Conservation (phyloP, 306 rosid genomes). For the Lathyrus tuberosus region DNA sequence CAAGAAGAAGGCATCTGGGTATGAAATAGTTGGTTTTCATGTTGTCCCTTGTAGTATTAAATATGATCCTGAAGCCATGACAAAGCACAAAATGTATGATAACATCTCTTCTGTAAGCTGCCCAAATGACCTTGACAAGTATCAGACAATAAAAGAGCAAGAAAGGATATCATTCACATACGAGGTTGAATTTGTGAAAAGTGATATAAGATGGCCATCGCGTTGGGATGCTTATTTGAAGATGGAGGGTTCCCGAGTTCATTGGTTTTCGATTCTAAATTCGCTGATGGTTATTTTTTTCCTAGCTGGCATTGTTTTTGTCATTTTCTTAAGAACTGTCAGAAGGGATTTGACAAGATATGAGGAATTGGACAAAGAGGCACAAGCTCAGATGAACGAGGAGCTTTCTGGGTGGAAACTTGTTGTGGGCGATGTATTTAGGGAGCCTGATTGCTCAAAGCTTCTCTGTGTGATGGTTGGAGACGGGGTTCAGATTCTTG, state of each 20-base stretch:
- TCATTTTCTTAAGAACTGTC: slow-evolving; percentile 82
- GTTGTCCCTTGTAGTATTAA: slow-evolving; percentile 77
- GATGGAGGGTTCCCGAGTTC: slow-evolving; percentile 97
- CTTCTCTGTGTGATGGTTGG: slow-evolving; percentile 92
- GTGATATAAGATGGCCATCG: slow-evolving; percentile 84
- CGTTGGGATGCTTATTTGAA: slow-evolving; percentile 95
- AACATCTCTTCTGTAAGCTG: slow-evolving; percentile 50
- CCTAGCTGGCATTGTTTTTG: slow-evolving; percentile 94
- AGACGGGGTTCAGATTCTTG: slow-evolving; percentile 83
- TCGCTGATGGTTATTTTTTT: slow-evolving; percentile 78
- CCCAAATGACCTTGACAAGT: slow-evolving; percentile 63
- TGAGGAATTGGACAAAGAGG: slow-evolving; percentile 90
- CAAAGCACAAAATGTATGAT: slow-evolving; percentile 45
- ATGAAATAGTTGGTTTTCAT: slow-evolving; percentile 87
- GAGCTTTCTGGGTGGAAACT: slow-evolving; percentile 98
- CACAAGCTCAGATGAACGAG: slow-evolving; percentile 94
- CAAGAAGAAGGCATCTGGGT: slow-evolving; percentile 79
- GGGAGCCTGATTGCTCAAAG: slow-evolving; percentile 79
- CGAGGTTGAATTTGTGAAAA: slow-evolving; percentile 82
- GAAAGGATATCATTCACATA: slow-evolving; percentile 81
- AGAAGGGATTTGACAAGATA: slow-evolving; percentile 90
- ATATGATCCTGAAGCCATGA: slow-evolving; percentile 60
- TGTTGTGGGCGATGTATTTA: slow-evolving; percentile 92
- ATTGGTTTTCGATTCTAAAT: slow-evolving; percentile 68
- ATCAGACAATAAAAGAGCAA: slow-evolving; percentile 69